These are phyloP conservation scores for Monosporascus ibericus DNA, from an alignment of 2,329 filamentous ascomycete genomes.

Conservation along the genomic window DNA sequence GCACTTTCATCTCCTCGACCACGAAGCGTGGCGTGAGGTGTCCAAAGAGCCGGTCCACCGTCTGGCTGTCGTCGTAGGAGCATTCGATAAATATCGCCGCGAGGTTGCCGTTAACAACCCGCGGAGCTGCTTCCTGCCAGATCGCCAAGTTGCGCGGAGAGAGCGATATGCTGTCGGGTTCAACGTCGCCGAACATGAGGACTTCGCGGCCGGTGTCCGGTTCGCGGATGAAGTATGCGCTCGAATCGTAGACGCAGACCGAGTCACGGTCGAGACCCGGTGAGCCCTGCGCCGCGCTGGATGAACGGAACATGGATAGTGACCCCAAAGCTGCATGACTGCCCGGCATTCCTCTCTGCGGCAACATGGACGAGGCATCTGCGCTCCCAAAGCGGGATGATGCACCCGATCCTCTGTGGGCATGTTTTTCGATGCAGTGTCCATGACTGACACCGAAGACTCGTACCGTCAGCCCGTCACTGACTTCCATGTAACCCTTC, in stretches of 20 bases:
- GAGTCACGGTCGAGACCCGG: constrained; percentile 34
- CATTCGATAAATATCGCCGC: constrained; percentile 91
- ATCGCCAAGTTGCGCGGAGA: constrained; percentile 75
- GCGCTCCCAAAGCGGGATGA: constrained; percentile 45
- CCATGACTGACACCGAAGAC: constrained; percentile 86
- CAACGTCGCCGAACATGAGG: constrained; percentile 91
- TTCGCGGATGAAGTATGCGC: constrained; percentile 88
- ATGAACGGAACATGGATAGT: constrained; percentile 17
- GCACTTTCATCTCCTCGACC: constrained; percentile 65
- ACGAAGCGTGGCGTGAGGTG: constrained; percentile 82
- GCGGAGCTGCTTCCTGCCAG: constrained; percentile 85
- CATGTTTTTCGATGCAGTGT: constrained; percentile 71
- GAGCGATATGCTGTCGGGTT: constrained; percentile 80
- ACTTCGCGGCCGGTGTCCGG: constrained; percentile 66
- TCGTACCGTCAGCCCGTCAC: constrained; percentile 83
- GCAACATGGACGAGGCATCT: constrained; percentile 30
- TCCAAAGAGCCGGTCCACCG: constrained; percentile 75
- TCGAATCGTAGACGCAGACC: constrained; percentile 75
- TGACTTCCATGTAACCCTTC: constrained; percentile 81
- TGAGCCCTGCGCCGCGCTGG: constrained; percentile 18
- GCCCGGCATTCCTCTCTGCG: constrained; percentile 16
- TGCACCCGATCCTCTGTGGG: constrained; percentile 55
- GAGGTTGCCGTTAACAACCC: constrained; percentile 66
- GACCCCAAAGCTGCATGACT: constrained; percentile 20
- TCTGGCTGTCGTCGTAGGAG: constrained; percentile 78